Conservation (phyloP, 1,284 basidiomycete species). For the Cryptococcus wingfieldii region DNA sequence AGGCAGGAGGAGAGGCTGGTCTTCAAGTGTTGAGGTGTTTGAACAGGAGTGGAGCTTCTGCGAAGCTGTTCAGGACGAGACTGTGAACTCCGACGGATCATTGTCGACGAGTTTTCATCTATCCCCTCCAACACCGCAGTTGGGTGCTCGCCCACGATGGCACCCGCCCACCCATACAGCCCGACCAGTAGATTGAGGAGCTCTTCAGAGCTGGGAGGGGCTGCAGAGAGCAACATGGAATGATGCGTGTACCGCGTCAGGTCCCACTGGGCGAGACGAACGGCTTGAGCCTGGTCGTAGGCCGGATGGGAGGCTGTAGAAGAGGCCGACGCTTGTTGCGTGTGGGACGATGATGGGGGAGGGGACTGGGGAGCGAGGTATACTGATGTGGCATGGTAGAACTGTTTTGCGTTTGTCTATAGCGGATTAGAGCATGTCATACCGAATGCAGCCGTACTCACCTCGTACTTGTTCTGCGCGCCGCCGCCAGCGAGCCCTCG, state of each 20-base stretch:
- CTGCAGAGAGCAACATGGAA: slow-evolving; percentile 44
- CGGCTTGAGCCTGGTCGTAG: slow-evolving; percentile 35
- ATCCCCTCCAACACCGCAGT: background rate
- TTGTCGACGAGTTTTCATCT: background rate
- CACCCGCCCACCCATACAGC: slow-evolving; percentile 43
- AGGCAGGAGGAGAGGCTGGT: slow-evolving; percentile 27
- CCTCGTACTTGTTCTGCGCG: slow-evolving; percentile 43
- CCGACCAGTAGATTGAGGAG: slow-evolving; percentile 44
- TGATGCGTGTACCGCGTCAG: slow-evolving; percentile 43
- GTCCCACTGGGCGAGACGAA: slow-evolving; percentile 42
- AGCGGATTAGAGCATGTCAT: background rate
- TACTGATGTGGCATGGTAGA: slow-evolving; percentile 38
- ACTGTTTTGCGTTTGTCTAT: slow-evolving; percentile 41
- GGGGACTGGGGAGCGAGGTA: slow-evolving; percentile 31
- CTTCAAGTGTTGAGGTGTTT: slow-evolving; percentile 21
- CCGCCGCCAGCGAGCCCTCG: slow-evolving; percentile 39
- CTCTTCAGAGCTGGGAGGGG: slow-evolving; percentile 43
- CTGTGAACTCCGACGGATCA: background rate
- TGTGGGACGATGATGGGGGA: background rate
- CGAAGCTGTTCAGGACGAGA: background rate
- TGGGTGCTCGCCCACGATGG: slow-evolving; percentile 27
- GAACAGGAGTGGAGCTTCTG: background rate
- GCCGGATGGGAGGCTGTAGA: slow-evolving; percentile 10
- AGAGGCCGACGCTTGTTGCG: slow-evolving; percentile 2
- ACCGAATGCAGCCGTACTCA: slow-evolving; percentile 15